Evolutionary conservation across 176 grass and related monocot species (phyloP).

Genomic region (Carex pumila): DNA sequence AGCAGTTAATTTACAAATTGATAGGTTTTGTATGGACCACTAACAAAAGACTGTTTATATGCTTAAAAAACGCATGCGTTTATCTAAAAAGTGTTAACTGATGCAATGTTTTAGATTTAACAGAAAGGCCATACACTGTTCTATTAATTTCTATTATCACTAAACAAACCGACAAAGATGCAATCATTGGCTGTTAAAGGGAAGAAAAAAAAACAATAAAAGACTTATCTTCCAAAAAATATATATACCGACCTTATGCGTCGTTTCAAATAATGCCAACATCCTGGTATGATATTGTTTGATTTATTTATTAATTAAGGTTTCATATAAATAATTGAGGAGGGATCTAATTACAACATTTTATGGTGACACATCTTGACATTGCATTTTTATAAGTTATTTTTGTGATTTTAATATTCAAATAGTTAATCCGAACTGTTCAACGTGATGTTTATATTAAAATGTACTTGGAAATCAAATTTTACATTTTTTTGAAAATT

Average conservation of each 20-base stretch:
- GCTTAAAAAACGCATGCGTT: not conserved
- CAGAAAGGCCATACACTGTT: not conserved
- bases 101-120: conserved; percentile 18
- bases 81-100: not conserved
- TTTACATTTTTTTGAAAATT: too few species aligned
- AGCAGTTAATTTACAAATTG: conserved; percentile 5
- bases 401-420: too few species aligned
- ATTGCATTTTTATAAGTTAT: too few species aligned
- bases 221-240: not conserved
- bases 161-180: conserved; percentile 12
- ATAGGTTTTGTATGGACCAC: not conserved
- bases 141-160: not conserved
- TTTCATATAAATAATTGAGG: not conserved
- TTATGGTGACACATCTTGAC: too few species aligned
- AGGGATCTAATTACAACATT: too few species aligned
- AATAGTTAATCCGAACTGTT: too few species aligned
- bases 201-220: not conserved
- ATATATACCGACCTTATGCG: not conserved
- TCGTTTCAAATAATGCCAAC: not conserved
- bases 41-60: not conserved
- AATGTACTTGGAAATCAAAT: too few species aligned
- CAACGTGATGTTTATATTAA: too few species aligned
- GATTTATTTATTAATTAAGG: not conserved
- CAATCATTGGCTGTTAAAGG: conserved; percentile 1
- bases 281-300: not conserved